phyloP scores from a whole-genome alignment of 2,329 filamentous ascomycete genomes.

The Alternaria gansuensis region DNA sequence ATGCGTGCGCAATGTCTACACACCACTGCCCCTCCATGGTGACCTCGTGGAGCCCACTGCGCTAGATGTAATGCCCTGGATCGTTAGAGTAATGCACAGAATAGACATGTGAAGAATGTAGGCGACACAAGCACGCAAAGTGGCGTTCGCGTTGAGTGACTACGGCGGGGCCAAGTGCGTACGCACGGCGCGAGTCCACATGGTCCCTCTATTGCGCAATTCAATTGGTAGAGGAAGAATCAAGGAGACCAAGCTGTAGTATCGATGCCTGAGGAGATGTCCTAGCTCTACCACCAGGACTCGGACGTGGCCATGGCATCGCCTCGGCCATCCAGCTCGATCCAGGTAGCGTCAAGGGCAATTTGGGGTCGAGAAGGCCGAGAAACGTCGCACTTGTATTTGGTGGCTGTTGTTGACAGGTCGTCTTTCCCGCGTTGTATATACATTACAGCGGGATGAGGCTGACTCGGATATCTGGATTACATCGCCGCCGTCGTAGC shows the following conservation, averaged over 20 bases:
- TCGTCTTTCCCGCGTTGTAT: constrained; percentile 1
- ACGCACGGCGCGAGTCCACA: not conserved
- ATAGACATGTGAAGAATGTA: constrained; percentile 12
- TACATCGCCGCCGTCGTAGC: not conserved
- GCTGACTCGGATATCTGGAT: not conserved
- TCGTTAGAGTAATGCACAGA: constrained; percentile 1
- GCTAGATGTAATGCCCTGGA: constrained; percentile 10
- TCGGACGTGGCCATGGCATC: constrained; percentile 6
- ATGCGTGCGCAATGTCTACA: constrained; percentile 13
- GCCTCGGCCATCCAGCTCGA: not conserved
- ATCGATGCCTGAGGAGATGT: not conserved
- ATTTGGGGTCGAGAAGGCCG: not conserved
- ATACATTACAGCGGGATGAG: not conserved
- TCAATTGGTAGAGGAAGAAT: not conserved
- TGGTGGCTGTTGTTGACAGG: constrained; percentile 17
- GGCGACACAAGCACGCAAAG: constrained; percentile 6
- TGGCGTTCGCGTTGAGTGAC: constrained; percentile 7
- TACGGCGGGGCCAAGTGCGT: not conserved
- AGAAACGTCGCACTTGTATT: constrained; percentile 19
- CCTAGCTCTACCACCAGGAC: not conserved
- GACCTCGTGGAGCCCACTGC: constrained; percentile 16
- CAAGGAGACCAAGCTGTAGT: not conserved
- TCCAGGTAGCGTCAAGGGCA: not conserved
- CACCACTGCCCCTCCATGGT: not conserved
- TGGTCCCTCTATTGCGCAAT: not conserved